These are phyloP conservation scores for Wickerhamiella sorbophila DNA, from an alignment of 805 yeast genomes.

Conservation along the genomic window DNA sequence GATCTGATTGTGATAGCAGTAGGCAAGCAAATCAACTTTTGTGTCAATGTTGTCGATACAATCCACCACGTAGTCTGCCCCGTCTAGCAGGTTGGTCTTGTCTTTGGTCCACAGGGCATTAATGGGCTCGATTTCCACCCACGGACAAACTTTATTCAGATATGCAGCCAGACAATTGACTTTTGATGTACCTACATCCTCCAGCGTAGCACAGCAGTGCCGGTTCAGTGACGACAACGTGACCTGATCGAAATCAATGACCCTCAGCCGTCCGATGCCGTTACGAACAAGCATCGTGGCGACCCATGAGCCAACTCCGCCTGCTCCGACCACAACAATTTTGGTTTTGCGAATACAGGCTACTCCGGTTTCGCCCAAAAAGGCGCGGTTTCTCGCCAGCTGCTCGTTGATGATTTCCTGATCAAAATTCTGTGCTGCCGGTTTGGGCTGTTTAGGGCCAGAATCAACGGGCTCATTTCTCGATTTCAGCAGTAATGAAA, in stretches of 20 bases:
- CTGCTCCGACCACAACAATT: constrained; percentile 80
- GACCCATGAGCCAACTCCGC: constrained; percentile 98
- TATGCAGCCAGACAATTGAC: constrained; percentile 67
- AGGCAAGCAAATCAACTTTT: constrained; percentile 78
- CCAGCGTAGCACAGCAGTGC: constrained; percentile 84
- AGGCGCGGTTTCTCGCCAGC: constrained; percentile 85
- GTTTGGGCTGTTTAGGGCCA: not conserved
- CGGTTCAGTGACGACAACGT: constrained; percentile 82
- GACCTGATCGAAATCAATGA: constrained; percentile 94
- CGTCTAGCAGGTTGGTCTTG: constrained; percentile 43
- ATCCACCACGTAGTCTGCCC: constrained; percentile 75
- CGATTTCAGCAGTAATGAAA: not conserved
- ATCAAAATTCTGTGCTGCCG: constrained; percentile 24
- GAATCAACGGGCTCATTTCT: not conserved
- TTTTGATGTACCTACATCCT: constrained; percentile 86
- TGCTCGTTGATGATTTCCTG: constrained; percentile 80
- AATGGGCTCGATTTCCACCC: constrained; percentile 69
- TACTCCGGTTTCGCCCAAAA: constrained; percentile 78
- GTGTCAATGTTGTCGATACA: constrained; percentile 96
- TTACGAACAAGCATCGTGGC: constrained; percentile 82
- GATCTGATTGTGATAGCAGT: constrained; percentile 44
- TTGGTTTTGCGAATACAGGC: constrained; percentile 50
- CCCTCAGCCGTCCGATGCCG: constrained; percentile 64
- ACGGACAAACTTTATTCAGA: constrained; percentile 71
- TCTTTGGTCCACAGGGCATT: constrained; percentile 66